These are phyloP conservation scores for Drechslerella dactyloides DNA, from an alignment of 2,329 filamentous ascomycete genomes.

Conservation along the genomic window DNA sequence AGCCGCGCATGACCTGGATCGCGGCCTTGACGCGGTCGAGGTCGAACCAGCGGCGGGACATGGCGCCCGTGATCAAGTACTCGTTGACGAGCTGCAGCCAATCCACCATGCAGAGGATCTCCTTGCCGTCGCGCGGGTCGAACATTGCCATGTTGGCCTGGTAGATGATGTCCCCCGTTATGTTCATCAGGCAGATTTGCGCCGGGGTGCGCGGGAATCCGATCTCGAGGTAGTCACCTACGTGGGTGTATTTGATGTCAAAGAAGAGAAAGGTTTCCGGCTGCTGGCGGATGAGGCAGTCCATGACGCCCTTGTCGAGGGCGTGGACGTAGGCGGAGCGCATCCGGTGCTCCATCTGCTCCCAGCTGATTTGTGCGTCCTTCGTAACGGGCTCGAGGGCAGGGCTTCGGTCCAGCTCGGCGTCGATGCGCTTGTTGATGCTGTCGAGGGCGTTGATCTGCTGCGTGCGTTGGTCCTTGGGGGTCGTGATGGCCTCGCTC, in stretches of 20 bases:
- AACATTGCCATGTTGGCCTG: slow-evolving; percentile 45
- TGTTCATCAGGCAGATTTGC: slow-evolving; percentile 30
- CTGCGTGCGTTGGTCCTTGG: background rate
- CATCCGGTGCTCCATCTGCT: slow-evolving; percentile 17
- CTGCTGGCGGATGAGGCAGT: slow-evolving; percentile 20
- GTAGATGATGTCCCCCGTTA: slow-evolving; percentile 29
- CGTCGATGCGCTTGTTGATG: background rate
- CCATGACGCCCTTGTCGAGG: slow-evolving; percentile 31
- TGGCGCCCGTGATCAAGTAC: slow-evolving; percentile 27
- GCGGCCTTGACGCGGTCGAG: slow-evolving; percentile 11
- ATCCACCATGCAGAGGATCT: slow-evolving; percentile 27
- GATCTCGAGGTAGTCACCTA: slow-evolving; percentile 44
- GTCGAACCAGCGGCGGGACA: slow-evolving; percentile 39
- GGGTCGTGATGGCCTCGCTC: background rate
- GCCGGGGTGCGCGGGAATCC: slow-evolving; percentile 20
- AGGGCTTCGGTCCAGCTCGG: background rate
- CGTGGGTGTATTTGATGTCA: slow-evolving; percentile 38
- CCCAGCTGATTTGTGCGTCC: slow-evolving; percentile 21
- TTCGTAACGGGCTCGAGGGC: background rate
- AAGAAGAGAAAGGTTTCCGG: slow-evolving; percentile 26
- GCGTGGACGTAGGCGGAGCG: slow-evolving; percentile 19
- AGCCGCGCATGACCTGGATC: slow-evolving; percentile 31
- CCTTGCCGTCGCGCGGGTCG: slow-evolving; percentile 27
- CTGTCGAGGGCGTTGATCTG: background rate
- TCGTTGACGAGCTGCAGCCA: slow-evolving; percentile 28